Conservation (phyloP, 2,329 filamentous ascomycete genomes). For the Beauveria bassiana region DNA sequence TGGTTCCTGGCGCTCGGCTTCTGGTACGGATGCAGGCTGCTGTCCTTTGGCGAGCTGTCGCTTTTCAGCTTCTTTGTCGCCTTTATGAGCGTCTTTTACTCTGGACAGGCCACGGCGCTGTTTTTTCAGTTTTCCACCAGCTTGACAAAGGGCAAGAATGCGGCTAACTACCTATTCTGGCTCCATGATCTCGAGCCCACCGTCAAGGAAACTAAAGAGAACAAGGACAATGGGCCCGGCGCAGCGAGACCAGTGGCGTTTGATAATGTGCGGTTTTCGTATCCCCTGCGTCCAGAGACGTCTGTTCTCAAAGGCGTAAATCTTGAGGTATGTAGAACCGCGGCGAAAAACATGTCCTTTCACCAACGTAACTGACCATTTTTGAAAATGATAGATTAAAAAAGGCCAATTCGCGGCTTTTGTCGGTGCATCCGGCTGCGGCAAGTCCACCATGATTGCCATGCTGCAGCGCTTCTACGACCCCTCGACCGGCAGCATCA, state of each 20-base stretch:
- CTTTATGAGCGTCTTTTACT: conserved; percentile 43
- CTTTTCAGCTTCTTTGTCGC: conserved; percentile 45
- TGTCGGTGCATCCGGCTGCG: conserved; percentile 49
- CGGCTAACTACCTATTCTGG: conserved; percentile 45
- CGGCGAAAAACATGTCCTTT: conserved; percentile 10
- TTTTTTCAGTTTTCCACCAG: conserved; percentile 42
- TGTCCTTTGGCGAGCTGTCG: conserved; percentile 37
- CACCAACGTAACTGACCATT: neutral
- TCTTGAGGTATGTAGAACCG: conserved; percentile 25
- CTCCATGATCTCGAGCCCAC: conserved; percentile 33
- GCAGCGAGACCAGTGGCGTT: conserved; percentile 36
- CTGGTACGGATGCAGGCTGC: conserved; percentile 32
- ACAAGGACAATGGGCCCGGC: conserved; percentile 28
- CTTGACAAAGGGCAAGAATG: conserved; percentile 42
- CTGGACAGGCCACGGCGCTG: conserved; percentile 31
- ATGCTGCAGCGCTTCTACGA: conserved; percentile 40
- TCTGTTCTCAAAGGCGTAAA: conserved; percentile 36
- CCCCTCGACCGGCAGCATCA: conserved; percentile 36
- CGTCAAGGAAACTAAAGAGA: conserved; percentile 34
- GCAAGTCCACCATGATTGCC: conserved; percentile 54
- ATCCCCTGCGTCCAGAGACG: conserved; percentile 40
- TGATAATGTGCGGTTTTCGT: conserved; percentile 53
- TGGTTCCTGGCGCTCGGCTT: conserved; percentile 34
- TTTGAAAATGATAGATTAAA: conserved; percentile 22
- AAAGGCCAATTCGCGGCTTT: conserved; percentile 44